These are phyloP conservation scores for Galium porrigens DNA, from an alignment of 305 asterid species.

Conservation along the genomic window DNA sequence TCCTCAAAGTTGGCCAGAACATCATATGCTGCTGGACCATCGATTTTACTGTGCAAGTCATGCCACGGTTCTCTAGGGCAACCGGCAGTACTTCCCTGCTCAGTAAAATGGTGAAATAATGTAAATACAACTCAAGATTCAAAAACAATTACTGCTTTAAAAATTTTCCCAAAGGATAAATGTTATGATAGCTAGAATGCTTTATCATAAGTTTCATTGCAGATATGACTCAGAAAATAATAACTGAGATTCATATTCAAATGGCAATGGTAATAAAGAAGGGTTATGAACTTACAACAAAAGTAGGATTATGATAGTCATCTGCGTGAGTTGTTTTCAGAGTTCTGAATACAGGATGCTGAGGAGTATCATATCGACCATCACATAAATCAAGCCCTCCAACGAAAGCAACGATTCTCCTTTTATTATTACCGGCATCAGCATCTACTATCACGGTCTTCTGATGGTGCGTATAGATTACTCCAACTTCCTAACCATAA, in stretches of 20 bases:
- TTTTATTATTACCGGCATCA: slow-evolving; percentile 72
- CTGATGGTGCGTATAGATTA: slow-evolving; percentile 93
- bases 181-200: background rate
- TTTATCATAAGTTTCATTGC: background rate
- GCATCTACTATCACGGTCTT: slow-evolving; percentile 87
- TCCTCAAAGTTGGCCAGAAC: slow-evolving; percentile 79
- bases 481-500: slow-evolving; percentile 68
- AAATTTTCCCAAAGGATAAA: background rate
- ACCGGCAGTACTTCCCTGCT: slow-evolving; percentile 60
- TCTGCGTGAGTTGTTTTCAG: slow-evolving; percentile 59
- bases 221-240: background rate
- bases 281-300: slow-evolving; percentile 33
- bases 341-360: slow-evolving; percentile 62
- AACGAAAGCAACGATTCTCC: slow-evolving; percentile 70
- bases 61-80: slow-evolving; percentile 99
- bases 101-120: slow-evolving; percentile 11
- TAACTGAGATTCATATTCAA: background rate
- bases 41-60: slow-evolving; percentile 83
- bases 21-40: slow-evolving; percentile 98
- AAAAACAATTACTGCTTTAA: background rate
- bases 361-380: slow-evolving; percentile 87
- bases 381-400: slow-evolving; percentile 94
- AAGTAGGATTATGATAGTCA: slow-evolving; percentile 94
- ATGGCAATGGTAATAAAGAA: background rate
- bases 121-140: slow-evolving; percentile 6